A percentile compares a stretch with the other conserved stretches of the same genome.
These are phyloP conservation scores for Starmerella sp. DNA, from an alignment of 805 yeast genomes.

Conservation along the genomic window DNA sequence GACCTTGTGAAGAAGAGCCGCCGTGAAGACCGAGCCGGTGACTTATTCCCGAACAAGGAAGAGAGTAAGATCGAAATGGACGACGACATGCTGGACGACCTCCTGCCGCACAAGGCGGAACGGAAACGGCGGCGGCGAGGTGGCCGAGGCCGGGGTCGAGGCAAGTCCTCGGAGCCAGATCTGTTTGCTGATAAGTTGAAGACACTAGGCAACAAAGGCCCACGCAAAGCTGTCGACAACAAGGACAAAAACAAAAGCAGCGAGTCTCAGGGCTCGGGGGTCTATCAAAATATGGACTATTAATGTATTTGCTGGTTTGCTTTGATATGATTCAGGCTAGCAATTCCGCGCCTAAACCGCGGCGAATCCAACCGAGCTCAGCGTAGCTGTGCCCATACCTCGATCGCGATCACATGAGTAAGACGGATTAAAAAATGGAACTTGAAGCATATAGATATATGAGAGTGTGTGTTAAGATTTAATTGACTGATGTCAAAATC, in stretches of 20 bases:
- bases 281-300: slow-evolving; percentile 21
- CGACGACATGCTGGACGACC: slow-evolving; percentile 26
- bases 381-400: neutral
- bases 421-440: neutral
- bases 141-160: slow-evolving; percentile 9
- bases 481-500: slow-evolving; percentile 14
- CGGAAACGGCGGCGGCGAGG: slow-evolving; percentile 3
- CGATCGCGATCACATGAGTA: neutral
- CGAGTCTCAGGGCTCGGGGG: slow-evolving; percentile 1
- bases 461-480: neutral
- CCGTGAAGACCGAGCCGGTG: slow-evolving; percentile 17
- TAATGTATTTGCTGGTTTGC: neutral
- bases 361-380: neutral
- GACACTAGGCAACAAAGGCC: neutral
- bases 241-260: neutral
- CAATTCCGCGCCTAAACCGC: no score
- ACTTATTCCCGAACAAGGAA: slow-evolving; percentile 21
- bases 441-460: neutral
- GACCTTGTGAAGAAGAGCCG: slow-evolving; percentile 10
- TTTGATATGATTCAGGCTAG: no score
- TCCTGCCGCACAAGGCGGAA: slow-evolving; percentile 28
- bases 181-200: slow-evolving; percentile 18
- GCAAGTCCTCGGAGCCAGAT: slow-evolving; percentile 17
- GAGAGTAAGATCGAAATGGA: slow-evolving; percentile 8
- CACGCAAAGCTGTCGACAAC: neutral